Base-by-base conservation (phyloP, 176 grass and related monocot species). In the Bothriochloa decipiens region DNA sequence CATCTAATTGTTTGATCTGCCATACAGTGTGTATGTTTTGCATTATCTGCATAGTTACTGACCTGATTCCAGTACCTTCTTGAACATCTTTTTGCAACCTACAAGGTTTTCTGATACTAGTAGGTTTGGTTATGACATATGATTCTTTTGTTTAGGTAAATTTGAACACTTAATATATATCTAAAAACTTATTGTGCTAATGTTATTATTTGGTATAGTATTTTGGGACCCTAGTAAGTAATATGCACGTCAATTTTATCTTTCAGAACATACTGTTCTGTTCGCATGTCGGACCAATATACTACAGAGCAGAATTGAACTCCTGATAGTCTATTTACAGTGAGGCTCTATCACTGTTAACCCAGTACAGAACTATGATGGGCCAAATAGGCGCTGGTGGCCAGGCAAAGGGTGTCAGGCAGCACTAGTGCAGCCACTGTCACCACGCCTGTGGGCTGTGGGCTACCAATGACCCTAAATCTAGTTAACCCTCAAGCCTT, bases 1-100 rank as follows among this genome's bases (percentile, higher is more conserved):
- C 37, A 66, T 37, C 10, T 20, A 70, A 36, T 27, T 88, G 25
- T 53, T 83, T 76, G 71, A 82, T 76, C 13, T 65, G 16, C 15
- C 32, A 37, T 62, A 12, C 18, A 46, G 6, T 65, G 0, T 39
- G 9, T 88, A 71, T 3, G 70, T 77, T 76, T 68, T 16, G 41
- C 17, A 70, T 7, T 68, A 25, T 3, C 17, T 32, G 18, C 43
- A 65, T 83, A 65, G 49, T 53, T 4, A 47, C 18, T 84, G 62
- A n/a, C n/a, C 50, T 73, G 39, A 65, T 88, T 64, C 23, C 14
- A 72, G 47, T 11, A 23, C 39, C 57, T 39, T 47, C 3, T 50
- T 47, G 49, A 25, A 62, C 43, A 18, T 71, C 16, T 52, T 53
- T 18, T 76, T 32, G 16, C 40, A 72, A 72, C 3, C 58, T 67